phyloP scores from a whole-genome alignment of 345 rosid species.

The Tarenaya hassleriana region DNA sequence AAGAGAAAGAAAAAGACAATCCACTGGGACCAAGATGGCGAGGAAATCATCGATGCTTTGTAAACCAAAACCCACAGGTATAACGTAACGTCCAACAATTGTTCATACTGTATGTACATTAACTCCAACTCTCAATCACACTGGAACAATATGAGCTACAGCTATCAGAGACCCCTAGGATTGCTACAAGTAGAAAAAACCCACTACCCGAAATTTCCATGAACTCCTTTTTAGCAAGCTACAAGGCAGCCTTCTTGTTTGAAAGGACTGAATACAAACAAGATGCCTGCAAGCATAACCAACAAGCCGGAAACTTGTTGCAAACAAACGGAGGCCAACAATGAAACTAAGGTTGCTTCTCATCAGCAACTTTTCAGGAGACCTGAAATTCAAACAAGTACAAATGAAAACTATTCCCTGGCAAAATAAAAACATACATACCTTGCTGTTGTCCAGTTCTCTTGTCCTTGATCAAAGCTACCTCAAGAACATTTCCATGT shows the following conservation, averaged over 20 bases:
- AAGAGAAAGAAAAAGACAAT: too few relatives aligned
- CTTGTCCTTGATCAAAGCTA: slow-evolving; percentile 92
- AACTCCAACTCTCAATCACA: slow-evolving; percentile 32
- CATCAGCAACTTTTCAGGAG: slow-evolving; percentile 81
- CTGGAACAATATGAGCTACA: slow-evolving; percentile 39
- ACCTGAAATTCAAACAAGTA: slow-evolving; percentile 62
- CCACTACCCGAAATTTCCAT: slow-evolving; percentile 39
- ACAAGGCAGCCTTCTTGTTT: slow-evolving; percentile 56
- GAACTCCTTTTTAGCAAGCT: slow-evolving; percentile 37
- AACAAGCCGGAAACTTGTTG: slow-evolving; percentile 63
- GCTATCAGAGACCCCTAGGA: slow-evolving; percentile 44
- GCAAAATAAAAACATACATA: slow-evolving; percentile 40
- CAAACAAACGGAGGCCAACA: slow-evolving; percentile 63
- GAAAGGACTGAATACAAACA: slow-evolving; percentile 39
- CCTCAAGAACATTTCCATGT: slow-evolving; percentile 89
- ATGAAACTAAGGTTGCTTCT: slow-evolving; percentile 83
- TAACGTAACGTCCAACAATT: slow-evolving; percentile 19
- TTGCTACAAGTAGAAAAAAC: slow-evolving; percentile 46
- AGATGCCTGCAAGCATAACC: slow-evolving; percentile 47
- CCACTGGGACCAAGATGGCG: too few relatives aligned
- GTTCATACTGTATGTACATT: slow-evolving; percentile 40
- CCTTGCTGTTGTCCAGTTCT: slow-evolving; percentile 98
- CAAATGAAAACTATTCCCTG: slow-evolving; percentile 36
- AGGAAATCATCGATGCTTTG: slow-evolving; percentile 11
- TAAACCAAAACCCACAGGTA: slow-evolving; percentile 20